Evolutionary conservation across 2,329 filamentous ascomycete genomes (phyloP).

Genomic region (Lasiodiplodia sp.): DNA sequence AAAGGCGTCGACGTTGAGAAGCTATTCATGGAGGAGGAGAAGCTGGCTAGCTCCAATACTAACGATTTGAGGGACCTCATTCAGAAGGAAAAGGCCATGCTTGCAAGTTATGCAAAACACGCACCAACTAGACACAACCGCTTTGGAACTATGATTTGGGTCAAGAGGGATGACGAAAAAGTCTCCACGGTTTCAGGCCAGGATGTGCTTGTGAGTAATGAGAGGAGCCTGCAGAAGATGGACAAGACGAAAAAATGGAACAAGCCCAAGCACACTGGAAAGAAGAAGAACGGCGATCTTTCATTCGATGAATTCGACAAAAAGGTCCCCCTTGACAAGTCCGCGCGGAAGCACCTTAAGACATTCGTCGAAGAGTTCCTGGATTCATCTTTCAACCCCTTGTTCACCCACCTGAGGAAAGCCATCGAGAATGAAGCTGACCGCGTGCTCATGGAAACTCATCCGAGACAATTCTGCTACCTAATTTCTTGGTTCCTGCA

Average conservation of each 20-base stretch:
- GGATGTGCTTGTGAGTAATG: constrained; percentile 76
- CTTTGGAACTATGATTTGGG: constrained; percentile 97
- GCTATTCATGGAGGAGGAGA: constrained; percentile 82
- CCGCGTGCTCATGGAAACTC: constrained; percentile 74
- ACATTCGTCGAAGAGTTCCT: constrained; percentile 91
- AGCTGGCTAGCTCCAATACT: constrained; percentile 72
- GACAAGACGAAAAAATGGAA: constrained; percentile 91
- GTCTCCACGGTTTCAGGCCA: constrained; percentile 89
- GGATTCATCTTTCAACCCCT: constrained; percentile 92
- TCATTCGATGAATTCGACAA: constrained; percentile 74
- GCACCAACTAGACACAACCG: constrained; percentile 89
- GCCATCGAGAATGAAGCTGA: constrained; percentile 90
- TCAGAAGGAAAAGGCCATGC: constrained; percentile 83
- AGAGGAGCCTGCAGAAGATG: constrained; percentile 82
- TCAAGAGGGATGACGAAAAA: constrained; percentile 85
- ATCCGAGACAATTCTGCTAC: constrained; percentile 89
- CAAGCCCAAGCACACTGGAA: constrained; percentile 68
- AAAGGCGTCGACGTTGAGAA: constrained; percentile 87
- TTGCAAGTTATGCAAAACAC: constrained; percentile 76
- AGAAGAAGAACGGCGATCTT: constrained; percentile 44
- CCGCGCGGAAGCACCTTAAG: constrained; percentile 78
- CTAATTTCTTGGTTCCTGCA: constrained; percentile 91
- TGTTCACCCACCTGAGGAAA: constrained; percentile 82
- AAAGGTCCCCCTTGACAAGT: constrained; percentile 71
- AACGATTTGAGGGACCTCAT: constrained; percentile 78